Conservation (phyloP, 2,329 filamentous ascomycete genomes). For the Aspergillus tamarii region DNA sequence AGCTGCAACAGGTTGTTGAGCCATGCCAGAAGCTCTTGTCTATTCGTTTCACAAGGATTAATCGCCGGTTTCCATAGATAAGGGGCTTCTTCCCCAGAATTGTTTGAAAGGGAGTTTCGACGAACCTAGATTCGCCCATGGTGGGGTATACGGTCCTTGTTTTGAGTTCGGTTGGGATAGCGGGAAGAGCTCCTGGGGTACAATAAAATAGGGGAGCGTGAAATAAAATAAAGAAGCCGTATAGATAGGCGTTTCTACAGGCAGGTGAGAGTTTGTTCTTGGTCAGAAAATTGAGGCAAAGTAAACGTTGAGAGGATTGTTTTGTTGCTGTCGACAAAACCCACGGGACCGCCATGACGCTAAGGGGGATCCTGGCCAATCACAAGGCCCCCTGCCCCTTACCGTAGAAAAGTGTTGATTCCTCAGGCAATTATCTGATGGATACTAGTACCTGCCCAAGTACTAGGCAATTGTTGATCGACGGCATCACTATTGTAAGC, state of each 20-base stretch:
- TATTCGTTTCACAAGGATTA: conserved; percentile 42
- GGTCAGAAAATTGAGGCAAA: conserved; percentile 18
- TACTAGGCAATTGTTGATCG: neutral
- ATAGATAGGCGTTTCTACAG: conserved; percentile 4
- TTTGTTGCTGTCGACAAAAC: conserved; percentile 33
- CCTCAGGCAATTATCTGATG: conserved; percentile 13
- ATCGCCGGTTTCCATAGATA: conserved; percentile 10
- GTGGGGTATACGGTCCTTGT: conserved; percentile 38
- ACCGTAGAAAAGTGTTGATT: neutral
- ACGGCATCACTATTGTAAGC: too few relatives aligned
- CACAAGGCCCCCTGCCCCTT: conserved; percentile 9
- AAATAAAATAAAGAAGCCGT: conserved; percentile 5
- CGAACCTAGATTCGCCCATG: conserved; percentile 69
- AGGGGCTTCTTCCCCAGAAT: conserved; percentile 14
- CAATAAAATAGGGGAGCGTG: conserved; percentile 4
- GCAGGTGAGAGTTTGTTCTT: conserved; percentile 16
- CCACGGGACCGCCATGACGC: conserved; percentile 27
- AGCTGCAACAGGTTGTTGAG: conserved; percentile 96
- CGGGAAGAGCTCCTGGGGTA: neutral
- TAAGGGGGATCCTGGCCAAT: conserved; percentile 25
- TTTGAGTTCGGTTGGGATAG: conserved; percentile 7
- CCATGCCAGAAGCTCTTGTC: conserved; percentile 96
- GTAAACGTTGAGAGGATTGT: conserved; percentile 19
- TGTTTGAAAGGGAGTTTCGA: conserved; percentile 19
- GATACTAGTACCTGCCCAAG: neutral